Base-by-base conservation (phyloP, 371 early-diverging fungal genomes). In the Smittium mucronatum region DNA sequence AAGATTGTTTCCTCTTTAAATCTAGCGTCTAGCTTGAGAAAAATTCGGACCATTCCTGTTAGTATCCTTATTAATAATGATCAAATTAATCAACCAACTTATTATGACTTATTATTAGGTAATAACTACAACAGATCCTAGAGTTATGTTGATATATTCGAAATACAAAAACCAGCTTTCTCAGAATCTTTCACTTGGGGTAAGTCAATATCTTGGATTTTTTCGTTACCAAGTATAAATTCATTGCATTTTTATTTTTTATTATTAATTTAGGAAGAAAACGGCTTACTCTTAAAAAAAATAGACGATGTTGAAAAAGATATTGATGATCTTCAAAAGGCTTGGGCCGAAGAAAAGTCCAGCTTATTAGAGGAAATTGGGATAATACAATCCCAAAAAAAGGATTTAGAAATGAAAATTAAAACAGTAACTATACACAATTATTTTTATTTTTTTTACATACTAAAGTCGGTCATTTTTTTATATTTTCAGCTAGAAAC, bases 291-390 rank as follows among this genome's bases (percentile, higher is more conserved):
- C 5, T 30, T 26, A 64, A 64, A 31, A 21, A 33, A 31, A 26
- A 11, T 64, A 15, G 64, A 64, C 8, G 28, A 8, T 5, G 2
- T 31, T 21, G 64, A 64, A 36, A 36, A 64, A 34, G 64, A 64
- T 64, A 34, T 64, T 33, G 36, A 64, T 36, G 64, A 64, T 25
- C 26, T 34, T 2, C 64, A 64, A 64, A 64, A 64, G 26, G 34
- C 64, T 5, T 64, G 64, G 64, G 64, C 64, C 25, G 64, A 64
- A 33, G 64, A 64, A 64, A 64, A 64, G 26, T 21, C 64, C 5
- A 26, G 34, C 21, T 36, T 64, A 31, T 16, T 30, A 26, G 64
- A 64, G 26, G 64, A 64, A 26, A 64, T 64, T 64, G 64, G 64
- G 5, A 5, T 31, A 15, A 28, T 33, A 5, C 64, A 64, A 31